Conservation (phyloP, 192 early-diverging fungal species). For the Dissophora ornata region DNA sequence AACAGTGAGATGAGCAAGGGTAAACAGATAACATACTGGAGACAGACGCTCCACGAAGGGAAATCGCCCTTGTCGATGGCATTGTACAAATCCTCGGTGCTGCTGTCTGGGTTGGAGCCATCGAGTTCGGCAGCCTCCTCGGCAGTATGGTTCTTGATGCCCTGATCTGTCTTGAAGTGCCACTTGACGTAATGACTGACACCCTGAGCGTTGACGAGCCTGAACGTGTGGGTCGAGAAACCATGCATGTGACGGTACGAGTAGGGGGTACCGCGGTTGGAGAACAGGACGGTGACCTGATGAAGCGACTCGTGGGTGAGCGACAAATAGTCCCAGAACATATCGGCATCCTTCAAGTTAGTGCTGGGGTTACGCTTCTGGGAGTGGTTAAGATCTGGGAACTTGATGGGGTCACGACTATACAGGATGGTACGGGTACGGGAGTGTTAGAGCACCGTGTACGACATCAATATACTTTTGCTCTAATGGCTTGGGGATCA, state of each 20-base stretch:
- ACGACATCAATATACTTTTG: neutral
- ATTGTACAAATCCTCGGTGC: conserved; percentile 79
- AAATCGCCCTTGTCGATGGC: conserved; percentile 75
- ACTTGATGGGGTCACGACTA: conserved; percentile 78
- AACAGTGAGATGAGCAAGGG: neutral
- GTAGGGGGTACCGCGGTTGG: conserved; percentile 86
- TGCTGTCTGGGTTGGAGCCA: conserved; percentile 77
- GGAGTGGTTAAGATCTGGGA: conserved; percentile 86
- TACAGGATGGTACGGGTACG: neutral
- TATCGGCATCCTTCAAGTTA: conserved; percentile 74
- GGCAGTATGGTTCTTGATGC: conserved; percentile 76
- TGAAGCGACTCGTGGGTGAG: conserved; percentile 82
- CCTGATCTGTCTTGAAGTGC: conserved; percentile 86
- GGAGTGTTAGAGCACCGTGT: neutral
- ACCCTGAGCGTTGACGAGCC: conserved; percentile 76
- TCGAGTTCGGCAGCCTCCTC: conserved; percentile 71
- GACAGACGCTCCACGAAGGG: conserved; percentile 78
- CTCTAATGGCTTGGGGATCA: neutral
- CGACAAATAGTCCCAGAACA: conserved; percentile 86
- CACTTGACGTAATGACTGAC: conserved; percentile 83
- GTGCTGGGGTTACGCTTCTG: conserved; percentile 86
- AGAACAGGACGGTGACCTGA: conserved; percentile 82
- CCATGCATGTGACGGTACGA: conserved; percentile 88
- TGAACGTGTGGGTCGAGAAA: conserved; percentile 82
- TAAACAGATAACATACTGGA: conserved; percentile 60